Evolutionary conservation across 2,329 filamentous ascomycete species (phyloP).

Genomic region (Nannizziopsis barbatae): DNA sequence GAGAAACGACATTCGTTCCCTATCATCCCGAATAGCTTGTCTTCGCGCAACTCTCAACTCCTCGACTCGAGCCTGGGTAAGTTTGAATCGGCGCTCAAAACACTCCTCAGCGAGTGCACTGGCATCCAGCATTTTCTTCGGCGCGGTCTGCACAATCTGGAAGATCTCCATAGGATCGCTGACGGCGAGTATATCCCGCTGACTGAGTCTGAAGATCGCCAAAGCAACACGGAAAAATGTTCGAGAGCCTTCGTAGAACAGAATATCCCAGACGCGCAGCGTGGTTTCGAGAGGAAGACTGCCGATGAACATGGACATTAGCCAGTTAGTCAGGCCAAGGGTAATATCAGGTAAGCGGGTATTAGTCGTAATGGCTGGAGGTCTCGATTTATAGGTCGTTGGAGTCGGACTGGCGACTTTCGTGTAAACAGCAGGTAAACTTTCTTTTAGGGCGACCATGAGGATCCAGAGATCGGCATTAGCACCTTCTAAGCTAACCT

Average conservation of each 20-base stretch:
- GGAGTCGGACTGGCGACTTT: constrained; percentile 67
- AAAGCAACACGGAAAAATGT: constrained; percentile 87
- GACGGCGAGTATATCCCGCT: constrained; percentile 66
- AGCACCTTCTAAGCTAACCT: constrained; percentile 76
- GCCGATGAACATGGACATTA: constrained; percentile 94
- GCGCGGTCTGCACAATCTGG: constrained; percentile 80
- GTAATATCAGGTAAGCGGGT: constrained; percentile 73
- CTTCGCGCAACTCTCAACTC: constrained; percentile 59
- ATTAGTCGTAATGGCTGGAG: constrained; percentile 33
- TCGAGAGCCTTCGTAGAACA: constrained; percentile 91
- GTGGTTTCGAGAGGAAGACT: constrained; percentile 86
- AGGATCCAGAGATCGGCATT: constrained; percentile 91
- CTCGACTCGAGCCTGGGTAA: constrained; percentile 74
- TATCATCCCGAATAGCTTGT: constrained; percentile 36
- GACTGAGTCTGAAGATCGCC: constrained; percentile 80
- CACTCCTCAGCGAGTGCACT: constrained; percentile 74
- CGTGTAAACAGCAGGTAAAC: constrained; percentile 70
- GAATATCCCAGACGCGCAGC: constrained; percentile 85
- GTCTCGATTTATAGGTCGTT: constrained; percentile 28
- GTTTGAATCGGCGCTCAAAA: constrained; percentile 65
- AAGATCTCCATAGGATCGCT: constrained; percentile 91
- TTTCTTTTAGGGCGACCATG: constrained; percentile 74
- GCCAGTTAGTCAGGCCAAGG: constrained; percentile 88
- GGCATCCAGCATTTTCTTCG: constrained; percentile 67
- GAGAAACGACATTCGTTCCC: constrained; percentile 30